Conservation (phyloP, 1,139 yeast genomes). For the Magnusiomyces paraingens region DNA sequence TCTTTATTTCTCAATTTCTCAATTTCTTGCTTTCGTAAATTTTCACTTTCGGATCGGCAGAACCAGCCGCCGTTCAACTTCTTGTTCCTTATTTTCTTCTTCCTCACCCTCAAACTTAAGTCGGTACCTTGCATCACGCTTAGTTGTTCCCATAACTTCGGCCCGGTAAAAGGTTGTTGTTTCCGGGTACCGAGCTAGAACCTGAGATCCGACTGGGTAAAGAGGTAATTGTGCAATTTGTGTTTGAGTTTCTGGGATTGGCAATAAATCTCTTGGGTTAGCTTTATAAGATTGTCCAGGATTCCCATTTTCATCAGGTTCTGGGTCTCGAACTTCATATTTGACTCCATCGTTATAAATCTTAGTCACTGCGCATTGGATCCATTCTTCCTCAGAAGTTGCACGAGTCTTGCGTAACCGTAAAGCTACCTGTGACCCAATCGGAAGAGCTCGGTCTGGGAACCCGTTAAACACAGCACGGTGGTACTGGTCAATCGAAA, state of each 20-base stretch:
- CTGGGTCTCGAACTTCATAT: slow-evolving; percentile 87
- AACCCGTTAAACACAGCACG: slow-evolving; percentile 1
- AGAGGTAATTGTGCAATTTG: slow-evolving; percentile 38
- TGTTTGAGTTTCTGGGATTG: slow-evolving; percentile 53
- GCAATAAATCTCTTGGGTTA: slow-evolving; percentile 67
- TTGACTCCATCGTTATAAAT: slow-evolving; percentile 69
- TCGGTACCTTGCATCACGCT: slow-evolving; percentile 69
- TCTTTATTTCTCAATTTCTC: too few relatives aligned
- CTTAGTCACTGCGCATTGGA: slow-evolving; percentile 83
- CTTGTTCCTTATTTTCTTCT: slow-evolving; percentile 92
- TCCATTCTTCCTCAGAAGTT: slow-evolving; percentile 79
- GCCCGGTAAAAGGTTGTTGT: slow-evolving; percentile 97
- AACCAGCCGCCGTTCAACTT: slow-evolving; percentile 78
- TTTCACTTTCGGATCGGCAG: slow-evolving; percentile 53
- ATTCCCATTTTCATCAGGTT: slow-evolving; percentile 89
- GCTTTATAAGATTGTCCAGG: slow-evolving; percentile 87
- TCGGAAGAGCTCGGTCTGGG: slow-evolving; percentile 16
- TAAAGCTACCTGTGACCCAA: slow-evolving; percentile 87
- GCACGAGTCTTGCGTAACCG: slow-evolving; percentile 41
- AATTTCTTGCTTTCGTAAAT: neutral
- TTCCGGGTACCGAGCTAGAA: slow-evolving; percentile 92
- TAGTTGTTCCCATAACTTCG: slow-evolving; percentile 70
- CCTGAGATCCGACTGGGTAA: slow-evolving; percentile 73
- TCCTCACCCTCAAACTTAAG: slow-evolving; percentile 95
- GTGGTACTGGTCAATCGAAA: slow-evolving; percentile 2